Base-by-base conservation (phyloP, 345 rosid species). In the Corchorus capsularis region DNA sequence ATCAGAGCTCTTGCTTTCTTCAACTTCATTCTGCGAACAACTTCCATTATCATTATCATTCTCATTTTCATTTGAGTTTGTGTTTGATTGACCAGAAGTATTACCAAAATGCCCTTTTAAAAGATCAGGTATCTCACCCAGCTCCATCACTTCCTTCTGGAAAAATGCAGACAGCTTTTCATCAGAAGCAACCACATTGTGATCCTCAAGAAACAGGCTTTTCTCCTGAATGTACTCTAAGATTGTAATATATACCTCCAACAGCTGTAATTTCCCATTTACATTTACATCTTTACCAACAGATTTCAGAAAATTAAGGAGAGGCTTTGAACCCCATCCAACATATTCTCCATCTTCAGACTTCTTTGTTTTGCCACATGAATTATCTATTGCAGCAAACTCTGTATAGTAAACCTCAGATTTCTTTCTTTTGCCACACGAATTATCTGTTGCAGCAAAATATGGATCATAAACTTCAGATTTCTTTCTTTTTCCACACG, bases 291-390 rank as follows among this genome's bases (percentile, higher is more conserved):
- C 86, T 75, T 78, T 85, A 45, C 89, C 89, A 55, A 84, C 72
- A 62, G 79, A 88, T 43, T 52, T 77, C 35, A 88, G 86, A 83
- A 88, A 85, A 43, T 85, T 82, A 62, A 88, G 73, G 56, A 86
- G 92, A 35, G 82, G 82, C 78, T 88, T 83, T 39, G 89, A 84
- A 68, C 89, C 91, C 89, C 88, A 84, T 70, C 87, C 78, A 1
- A 63, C 49, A 41, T 41, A 43, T 41, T 65, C 32, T 65, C 69
- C 45, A 69, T 79, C 87, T 77, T 83, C 79, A 70, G 79, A 39
- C 75, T 35, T 60, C 81, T 75, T 85, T 61, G 35, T 12, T 77
- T 77, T 82, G 39, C 41, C 46, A 3, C 17, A 19, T 1, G 8
- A 43, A 34, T 63, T 76, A 55, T 59, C 47, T 3, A 11, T 74